Conservation (phyloP, 1,284 basidiomycete genomes). For the Pseudozyma tsukubaensis region DNA sequence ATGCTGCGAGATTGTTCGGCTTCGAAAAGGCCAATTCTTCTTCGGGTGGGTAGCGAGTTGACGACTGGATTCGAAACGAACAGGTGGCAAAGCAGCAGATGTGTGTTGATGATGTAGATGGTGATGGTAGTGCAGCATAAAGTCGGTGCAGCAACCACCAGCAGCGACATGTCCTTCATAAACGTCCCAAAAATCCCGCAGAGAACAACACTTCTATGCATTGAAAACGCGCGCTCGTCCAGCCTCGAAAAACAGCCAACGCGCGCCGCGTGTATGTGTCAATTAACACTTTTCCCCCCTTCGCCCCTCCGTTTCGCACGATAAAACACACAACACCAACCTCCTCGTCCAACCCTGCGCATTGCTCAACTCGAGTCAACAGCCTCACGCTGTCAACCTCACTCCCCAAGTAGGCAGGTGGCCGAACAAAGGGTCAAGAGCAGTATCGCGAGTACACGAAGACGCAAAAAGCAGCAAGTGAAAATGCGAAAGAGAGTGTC, state of each 20-base stretch:
- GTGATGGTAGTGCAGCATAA: background rate
- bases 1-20: no score
- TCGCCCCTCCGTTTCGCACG: slow-evolving; percentile 4
- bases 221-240: background rate
- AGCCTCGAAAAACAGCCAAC: no score
- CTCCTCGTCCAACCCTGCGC: background rate
- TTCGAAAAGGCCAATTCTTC: no score
- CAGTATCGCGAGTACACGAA: no score
- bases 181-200: background rate
- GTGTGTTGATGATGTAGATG: slow-evolving; percentile 2
- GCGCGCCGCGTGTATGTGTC: background rate
- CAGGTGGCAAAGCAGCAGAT: no score
- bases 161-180: no score
- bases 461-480: background rate
- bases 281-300: background rate
- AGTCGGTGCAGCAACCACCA: background rate
- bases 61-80: no score
- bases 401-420: no score
- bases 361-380: no score
- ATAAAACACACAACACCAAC: background rate
- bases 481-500: background rate
- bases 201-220: slow-evolving; percentile 8
- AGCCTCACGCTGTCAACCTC: no score
- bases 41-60: no score
- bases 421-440: no score